Conservation (phyloP, 768 basidiomycete genomes). For the Lactifluus volemus region DNA sequence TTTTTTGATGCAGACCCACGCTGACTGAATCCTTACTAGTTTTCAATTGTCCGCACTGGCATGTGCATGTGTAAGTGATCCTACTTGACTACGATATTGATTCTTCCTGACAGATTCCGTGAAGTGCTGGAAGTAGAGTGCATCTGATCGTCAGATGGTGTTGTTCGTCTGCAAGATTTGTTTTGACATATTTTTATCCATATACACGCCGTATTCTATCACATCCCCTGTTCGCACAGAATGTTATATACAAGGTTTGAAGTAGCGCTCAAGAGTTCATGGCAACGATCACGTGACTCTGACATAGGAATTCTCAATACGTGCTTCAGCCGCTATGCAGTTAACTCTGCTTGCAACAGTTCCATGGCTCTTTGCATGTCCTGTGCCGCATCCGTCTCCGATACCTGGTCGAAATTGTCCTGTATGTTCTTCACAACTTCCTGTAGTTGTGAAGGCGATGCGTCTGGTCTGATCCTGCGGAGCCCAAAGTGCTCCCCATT, state of each 20-base stretch:
- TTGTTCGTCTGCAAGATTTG: neutral
- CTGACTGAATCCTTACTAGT: neutral
- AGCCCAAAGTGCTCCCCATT: constrained; percentile 25
- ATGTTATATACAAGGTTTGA: neutral
- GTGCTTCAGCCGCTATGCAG: neutral
- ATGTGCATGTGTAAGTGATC: constrained; percentile 16
- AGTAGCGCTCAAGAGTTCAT: too few species aligned
- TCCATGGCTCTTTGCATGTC: neutral
- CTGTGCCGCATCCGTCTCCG: neutral
- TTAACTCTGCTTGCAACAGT: neutral
- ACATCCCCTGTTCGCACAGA: neutral
- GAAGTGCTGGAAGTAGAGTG: constrained; percentile 15
- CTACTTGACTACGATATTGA: neutral
- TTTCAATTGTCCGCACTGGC: constrained; percentile 8
- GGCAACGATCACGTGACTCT: too few species aligned
- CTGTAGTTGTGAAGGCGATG: neutral
- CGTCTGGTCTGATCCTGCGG: neutral
- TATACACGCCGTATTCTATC: neutral
- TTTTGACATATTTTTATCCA: constrained; percentile 10
- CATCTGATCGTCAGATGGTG: neutral
- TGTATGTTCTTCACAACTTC: neutral
- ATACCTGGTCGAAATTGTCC: constrained; percentile 12
- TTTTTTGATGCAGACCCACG: neutral
- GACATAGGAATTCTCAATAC: neutral
- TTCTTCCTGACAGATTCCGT: neutral